Evolutionary conservation across 805 yeast species (phyloP), one percentile per base, ranked within the genome.

Genomic region (Grigorovia jiainica): DNA sequence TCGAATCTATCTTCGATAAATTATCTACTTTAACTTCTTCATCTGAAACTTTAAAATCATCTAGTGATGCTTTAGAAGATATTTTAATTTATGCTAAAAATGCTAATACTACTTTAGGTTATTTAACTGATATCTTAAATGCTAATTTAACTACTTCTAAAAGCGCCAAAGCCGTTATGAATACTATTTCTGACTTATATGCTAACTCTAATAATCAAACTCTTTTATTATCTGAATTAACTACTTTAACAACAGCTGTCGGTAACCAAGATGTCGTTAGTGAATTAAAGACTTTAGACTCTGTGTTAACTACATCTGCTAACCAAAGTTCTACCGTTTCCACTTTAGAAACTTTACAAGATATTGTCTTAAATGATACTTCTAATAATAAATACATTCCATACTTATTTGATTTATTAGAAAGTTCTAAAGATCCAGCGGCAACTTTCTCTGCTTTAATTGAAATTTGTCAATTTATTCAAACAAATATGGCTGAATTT

Each of bases 381-480:
- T n/a, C 48, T 3, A 24, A 52, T 4, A 44, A 47, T 17, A 25
- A 43, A 23, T 54, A 56, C 34, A 39, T 52, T 17, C 56, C 58
- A 37, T 44, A 47, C n/a, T 39, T 57, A 20, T 53, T 55, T 38
- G 30, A 43, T 10, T 42, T 60, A 30, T 27, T 60, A 17, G 36
- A 39, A 31, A 43, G 49, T 9, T 55, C 64, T 3, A 48, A 41
- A 9, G 43, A 57, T 41, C 51, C 62, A n/a, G 34, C 53, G 16
- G 44, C 42, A 6, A 47, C 60, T 5, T 50, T 58, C 33, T 34
- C 42, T 10, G 47, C 58, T n/a, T 45, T 60, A 35, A n/a, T 48
- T 11, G 45, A 49, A 10, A 49, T 61, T n/a, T 50, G 54, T 21
- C 34, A 41, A 8, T 52, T 55, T 49, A 57, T 59, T 15, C 43